A percentile compares a stretch with the other conserved stretches of the same genome.
Evolutionary conservation across 2,329 filamentous ascomycete species (phyloP).

Genomic region (Aschersonia sp.): DNA sequence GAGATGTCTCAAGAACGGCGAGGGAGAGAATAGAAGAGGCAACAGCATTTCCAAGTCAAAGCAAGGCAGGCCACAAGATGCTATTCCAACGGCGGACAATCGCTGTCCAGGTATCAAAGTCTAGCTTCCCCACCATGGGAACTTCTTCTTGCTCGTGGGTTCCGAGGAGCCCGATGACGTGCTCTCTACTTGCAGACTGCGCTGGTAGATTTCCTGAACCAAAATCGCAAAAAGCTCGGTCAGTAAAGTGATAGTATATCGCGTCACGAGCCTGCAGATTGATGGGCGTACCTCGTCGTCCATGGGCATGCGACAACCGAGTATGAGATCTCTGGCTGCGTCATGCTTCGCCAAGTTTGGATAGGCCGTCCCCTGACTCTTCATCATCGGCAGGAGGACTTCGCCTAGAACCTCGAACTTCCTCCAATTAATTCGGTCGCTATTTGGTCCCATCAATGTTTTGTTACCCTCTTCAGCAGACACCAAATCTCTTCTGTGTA

Average conservation of each 20-base stretch:
- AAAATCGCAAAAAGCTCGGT: not conserved
- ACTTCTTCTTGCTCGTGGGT: slow-evolving; percentile 44
- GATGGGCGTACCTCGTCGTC: slow-evolving; percentile 67
- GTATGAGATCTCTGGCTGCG: slow-evolving; percentile 55
- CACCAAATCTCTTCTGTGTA: slow-evolving; percentile 80
- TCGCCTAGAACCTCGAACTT: slow-evolving; percentile 97
- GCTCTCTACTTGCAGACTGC: slow-evolving; percentile 45
- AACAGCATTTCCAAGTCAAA: no score
- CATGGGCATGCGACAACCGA: slow-evolving; percentile 68
- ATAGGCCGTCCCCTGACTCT: slow-evolving; percentile 77
- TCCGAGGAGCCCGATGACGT: slow-evolving; percentile 29
- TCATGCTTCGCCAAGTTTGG: slow-evolving; percentile 57
- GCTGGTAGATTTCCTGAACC: slow-evolving; percentile 47
- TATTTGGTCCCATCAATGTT: slow-evolving; percentile 66
- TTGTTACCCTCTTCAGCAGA: slow-evolving; percentile 85
- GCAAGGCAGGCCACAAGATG: no score
- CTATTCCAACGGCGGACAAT: no score
- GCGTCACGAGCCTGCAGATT: no score
- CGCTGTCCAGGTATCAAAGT: not conserved
- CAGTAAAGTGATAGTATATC: no score
- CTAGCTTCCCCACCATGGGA: slow-evolving; percentile 48
- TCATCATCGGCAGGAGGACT: slow-evolving; percentile 79
- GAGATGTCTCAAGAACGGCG: no score
- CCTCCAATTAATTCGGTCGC: slow-evolving; percentile 83
- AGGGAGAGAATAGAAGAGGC: no score